Conservation (phyloP, 441 rosid genomes). For the Theobroma grandiflorum region DNA sequence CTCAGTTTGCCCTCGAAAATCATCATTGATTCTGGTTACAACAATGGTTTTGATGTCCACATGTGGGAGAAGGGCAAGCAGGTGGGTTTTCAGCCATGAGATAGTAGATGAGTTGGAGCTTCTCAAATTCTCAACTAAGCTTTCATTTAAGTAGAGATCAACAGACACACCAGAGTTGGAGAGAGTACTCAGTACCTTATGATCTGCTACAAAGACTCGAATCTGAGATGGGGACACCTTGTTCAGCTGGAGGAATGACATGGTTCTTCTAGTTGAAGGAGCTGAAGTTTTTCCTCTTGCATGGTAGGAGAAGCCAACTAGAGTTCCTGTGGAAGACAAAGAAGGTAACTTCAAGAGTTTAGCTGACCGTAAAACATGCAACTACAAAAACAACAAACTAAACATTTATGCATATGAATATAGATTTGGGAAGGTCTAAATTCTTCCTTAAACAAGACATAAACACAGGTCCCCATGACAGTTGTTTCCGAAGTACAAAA, state of each 20-base stretch:
- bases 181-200: constrained; percentile 28
- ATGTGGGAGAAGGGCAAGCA: constrained; percentile 30
- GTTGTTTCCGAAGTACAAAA: neutral
- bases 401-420: neutral
- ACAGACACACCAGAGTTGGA: constrained; percentile 33
- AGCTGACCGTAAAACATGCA: neutral
- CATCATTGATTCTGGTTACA: constrained; percentile 27
- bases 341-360: neutral
- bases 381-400: neutral
- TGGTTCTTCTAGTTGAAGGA: constrained; percentile 10
- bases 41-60: constrained; percentile 43
- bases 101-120: constrained; percentile 39
- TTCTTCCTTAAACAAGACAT: neutral
- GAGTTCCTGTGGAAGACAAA: constrained; percentile 43
- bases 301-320: constrained; percentile 44
- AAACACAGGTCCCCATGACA: neutral
- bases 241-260: constrained; percentile 39
- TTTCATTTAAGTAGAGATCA: constrained; percentile 48
- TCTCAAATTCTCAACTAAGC: constrained; percentile 31
- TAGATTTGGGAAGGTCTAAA: neutral
- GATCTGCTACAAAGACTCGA: constrained; percentile 35
- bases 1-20: constrained; percentile 25
- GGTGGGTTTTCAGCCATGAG: constrained; percentile 49
- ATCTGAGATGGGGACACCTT: constrained; percentile 39
- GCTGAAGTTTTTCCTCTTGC: constrained; percentile 34